phyloP scores from a whole-genome alignment of 768 basidiomycete genomes.

The Tricholoma furcatifolium region DNA sequence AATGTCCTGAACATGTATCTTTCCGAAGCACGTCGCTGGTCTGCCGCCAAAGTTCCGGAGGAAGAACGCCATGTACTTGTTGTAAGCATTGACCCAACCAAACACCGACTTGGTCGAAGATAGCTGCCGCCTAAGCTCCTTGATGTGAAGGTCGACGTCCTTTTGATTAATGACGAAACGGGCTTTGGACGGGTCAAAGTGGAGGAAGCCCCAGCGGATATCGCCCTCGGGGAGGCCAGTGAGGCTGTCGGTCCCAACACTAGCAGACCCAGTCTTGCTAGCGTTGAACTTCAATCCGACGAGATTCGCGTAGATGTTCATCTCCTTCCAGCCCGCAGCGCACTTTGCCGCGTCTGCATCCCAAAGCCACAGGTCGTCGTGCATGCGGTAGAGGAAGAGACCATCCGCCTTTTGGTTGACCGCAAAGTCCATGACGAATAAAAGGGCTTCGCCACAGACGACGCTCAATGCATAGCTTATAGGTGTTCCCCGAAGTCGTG shows the following conservation, averaged over 20 bases:
- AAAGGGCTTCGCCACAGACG: conserved; percentile 38
- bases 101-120: conserved; percentile 28
- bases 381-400: conserved; percentile 42
- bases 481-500: conserved; percentile 37
- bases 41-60: conserved; percentile 29
- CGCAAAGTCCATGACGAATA: conserved; percentile 48
- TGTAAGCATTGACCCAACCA: conserved; percentile 32
- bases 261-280: conserved; percentile 40
- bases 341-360: conserved; percentile 31
- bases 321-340: conserved; percentile 37
- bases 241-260: conserved; percentile 23
- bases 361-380: conserved; percentile 49
- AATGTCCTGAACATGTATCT: conserved; percentile 23
- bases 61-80: conserved; percentile 33
- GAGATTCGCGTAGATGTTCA: conserved; percentile 38
- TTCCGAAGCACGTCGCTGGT: conserved; percentile 27
- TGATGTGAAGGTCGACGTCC: conserved; percentile 27
- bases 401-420: conserved; percentile 42
- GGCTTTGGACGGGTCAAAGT: conserved; percentile 17
- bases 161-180: conserved; percentile 30
- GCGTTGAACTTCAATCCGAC: conserved; percentile 41
- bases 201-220: conserved; percentile 22
- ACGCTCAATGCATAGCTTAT: conserved; percentile 40
- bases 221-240: conserved; percentile 18
- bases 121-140: conserved; percentile 31